Base-by-base conservation (phyloP, 371 early-diverging fungal genomes). In the Mortierella sp. region DNA sequence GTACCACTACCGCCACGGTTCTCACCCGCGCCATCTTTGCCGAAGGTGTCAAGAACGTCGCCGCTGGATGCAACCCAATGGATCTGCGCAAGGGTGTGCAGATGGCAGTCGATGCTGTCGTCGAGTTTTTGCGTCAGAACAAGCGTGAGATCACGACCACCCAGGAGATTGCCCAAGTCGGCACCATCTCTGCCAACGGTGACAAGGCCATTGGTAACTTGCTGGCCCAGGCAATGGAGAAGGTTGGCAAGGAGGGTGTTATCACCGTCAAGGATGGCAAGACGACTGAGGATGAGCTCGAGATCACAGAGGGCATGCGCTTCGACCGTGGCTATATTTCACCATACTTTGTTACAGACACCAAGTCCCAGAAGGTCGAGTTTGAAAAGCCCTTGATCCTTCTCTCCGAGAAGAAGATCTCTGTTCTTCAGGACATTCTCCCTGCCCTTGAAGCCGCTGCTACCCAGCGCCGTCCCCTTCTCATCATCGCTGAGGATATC, bases 321-420 rank as follows among this genome's bases (percentile, higher is more conserved):
- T 98, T 98, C 82, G 98, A 98, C 86, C 97, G 98, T 73, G 98
- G 98, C 58, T 98, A 90, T 90, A 96, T 97, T 80, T 97, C 97
- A 38, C 98, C 98, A 39, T 97, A 98, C 90, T 98, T 98, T 81
- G 96, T 98, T 82, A 98, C 97, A 79, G 97, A 98, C 79, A 88
- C 96, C 81, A 95, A 96, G 90, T 84, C 93, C 59, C 96, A 97
- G 82, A 97, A 96, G 86, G 96, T 96, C 64, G 98, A 98, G 83
- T 96, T 98, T 59, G 98, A 98, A 88, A 98, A 98, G 84, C 98
- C 98, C 48, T 82, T 96, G 81, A 91, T 98, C 72, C 84, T 98
- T 61, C 85, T 98, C 46, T 94, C 94, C 49, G 98, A 98, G 84
- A 94, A 95, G 88, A 98, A 98, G 90, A 95, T 98, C 80, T 96